phyloP scores from a whole-genome alignment of 306 rosid species.

The Corylus heterophylla region DNA sequence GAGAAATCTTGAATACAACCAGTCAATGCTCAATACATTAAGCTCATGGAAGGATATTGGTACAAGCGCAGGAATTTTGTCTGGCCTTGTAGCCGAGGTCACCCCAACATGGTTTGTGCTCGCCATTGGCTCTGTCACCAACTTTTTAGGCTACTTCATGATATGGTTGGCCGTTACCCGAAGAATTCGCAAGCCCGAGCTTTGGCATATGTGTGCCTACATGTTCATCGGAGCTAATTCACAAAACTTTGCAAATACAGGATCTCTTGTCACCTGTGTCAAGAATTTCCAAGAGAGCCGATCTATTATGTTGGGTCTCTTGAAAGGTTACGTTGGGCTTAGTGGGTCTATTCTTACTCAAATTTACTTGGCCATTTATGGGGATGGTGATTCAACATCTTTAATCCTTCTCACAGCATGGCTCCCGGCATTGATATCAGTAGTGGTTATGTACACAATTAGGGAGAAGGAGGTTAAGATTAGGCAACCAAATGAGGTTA shows the following conservation, averaged over 20 bases:
- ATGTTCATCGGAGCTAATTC: slow-evolving; percentile 46
- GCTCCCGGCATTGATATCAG: slow-evolving; percentile 47
- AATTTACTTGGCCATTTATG: slow-evolving; percentile 44
- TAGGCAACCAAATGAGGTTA: slow-evolving; percentile 34
- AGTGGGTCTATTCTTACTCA: slow-evolving; percentile 52
- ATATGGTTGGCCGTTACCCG: slow-evolving; percentile 49
- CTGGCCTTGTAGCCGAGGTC: slow-evolving; percentile 49
- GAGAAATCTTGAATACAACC: slow-evolving; percentile 44
- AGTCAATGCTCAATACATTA: slow-evolving; percentile 35
- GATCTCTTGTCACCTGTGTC: slow-evolving; percentile 41
- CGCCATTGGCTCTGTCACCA: slow-evolving; percentile 41
- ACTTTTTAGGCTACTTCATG: slow-evolving; percentile 50
- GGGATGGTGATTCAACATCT: slow-evolving; percentile 40
- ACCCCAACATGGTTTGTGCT: slow-evolving; percentile 54
- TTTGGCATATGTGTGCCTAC: slow-evolving; percentile 55
- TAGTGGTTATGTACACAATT: slow-evolving; percentile 36
- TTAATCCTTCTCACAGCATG: slow-evolving; percentile 50
- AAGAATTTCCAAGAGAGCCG: slow-evolving; percentile 53
- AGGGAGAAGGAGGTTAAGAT: slow-evolving; percentile 22
- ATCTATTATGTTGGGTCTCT: slow-evolving; percentile 45
- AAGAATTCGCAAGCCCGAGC: slow-evolving; percentile 32
- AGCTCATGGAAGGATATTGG: slow-evolving; percentile 52
- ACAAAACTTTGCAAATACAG: slow-evolving; percentile 41
- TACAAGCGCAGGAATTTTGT: slow-evolving; percentile 39
- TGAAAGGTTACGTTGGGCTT: slow-evolving; percentile 50